Evolutionary conservation across 495 filamentous ascomycete genomes (phyloP), one percentile per base, ranked within the genome.

Genomic region (Neurospora cerealis): DNA sequence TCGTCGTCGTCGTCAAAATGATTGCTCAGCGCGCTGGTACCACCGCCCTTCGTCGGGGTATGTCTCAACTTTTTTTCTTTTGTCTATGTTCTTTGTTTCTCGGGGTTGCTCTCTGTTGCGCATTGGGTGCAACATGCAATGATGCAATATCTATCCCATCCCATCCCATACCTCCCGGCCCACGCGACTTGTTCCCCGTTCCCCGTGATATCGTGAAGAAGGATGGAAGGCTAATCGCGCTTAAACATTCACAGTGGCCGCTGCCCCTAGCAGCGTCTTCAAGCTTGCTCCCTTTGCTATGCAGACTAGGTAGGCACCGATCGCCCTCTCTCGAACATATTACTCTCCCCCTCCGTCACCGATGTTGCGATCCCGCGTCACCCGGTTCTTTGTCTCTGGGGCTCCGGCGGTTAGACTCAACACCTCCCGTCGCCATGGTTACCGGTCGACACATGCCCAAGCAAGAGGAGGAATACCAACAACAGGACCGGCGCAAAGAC

Each of bases 41-140:
- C 44, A 81, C 80, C 77, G 81, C 79, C 73, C 80, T 82, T 60
- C 81, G 81, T 75, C 80, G 80, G 77, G 79, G 80, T 82, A 79
- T 70, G 80, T 72, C 71, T 36, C 19, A 0, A 32, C 13, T 13
- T 48, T 13, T 36, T 11, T 37, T 19, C 36, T 62, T 60, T 32
- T 62, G 46, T 62, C 54, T 8, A 17, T 32, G 11, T 13, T 24
- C 9, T 24, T 11, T 8, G 0, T 5, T 4, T 6, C 8, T 6
- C n/a, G 19, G 9, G 5, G 11, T 40, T 40, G 10, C 39, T 15
- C 3, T 60, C 34, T 62, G 54, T 62, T 62, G 54, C 54, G 54
- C 54, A 62, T 62, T 34, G 24, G 24, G 54, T 62, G 54, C 11
- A 32, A 34, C 54, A 62, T 34, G 54, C 15, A 62, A 62, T 62